phyloP scores from a whole-genome alignment of 192 early-diverging fungal species.

The Linnemannia schmuckeri region DNA sequence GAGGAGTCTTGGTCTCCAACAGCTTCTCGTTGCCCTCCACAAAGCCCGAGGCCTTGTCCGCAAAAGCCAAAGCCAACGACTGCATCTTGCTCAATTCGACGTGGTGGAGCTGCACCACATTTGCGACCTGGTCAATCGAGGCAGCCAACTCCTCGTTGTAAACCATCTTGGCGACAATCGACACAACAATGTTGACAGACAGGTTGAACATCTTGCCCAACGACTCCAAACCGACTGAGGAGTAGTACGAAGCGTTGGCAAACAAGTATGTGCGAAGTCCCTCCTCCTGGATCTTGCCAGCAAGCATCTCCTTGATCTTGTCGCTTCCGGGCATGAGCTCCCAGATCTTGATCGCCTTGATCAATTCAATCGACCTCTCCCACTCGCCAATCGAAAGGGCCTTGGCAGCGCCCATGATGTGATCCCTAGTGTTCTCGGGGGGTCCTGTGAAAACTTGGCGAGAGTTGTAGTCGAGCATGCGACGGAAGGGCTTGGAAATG shows the following conservation, averaged over 20 bases:
- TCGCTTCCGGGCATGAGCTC: conserved; percentile 86
- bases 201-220: conserved; percentile 93
- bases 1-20: conserved; percentile 77
- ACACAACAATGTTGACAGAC: conserved; percentile 69
- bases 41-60: conserved; percentile 88
- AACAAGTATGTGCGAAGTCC: conserved; percentile 97
- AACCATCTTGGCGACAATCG: conserved; percentile 94
- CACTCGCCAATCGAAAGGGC: conserved; percentile 94
- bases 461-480: conserved; percentile 95
- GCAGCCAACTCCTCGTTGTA: conserved; percentile 92
- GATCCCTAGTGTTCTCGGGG: conserved; percentile 98
- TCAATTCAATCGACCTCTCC: conserved; percentile 86
- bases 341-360: conserved; percentile 97
- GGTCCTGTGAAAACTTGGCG: conserved; percentile 95
- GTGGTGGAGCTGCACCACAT: conserved; percentile 86
- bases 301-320: conserved; percentile 93
- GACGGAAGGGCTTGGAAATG: conserved; percentile 92
- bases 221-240: conserved; percentile 86
- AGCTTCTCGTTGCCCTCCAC: conserved; percentile 94
- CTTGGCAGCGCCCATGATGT: conserved; percentile 97
- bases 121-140: conserved; percentile 86
- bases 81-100: conserved; percentile 83
- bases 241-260: conserved; percentile 91
- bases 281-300: conserved; percentile 93
- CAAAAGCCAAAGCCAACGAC: conserved; percentile 86